These are phyloP conservation scores for Blastomyces parvus DNA, from an alignment of 2,329 filamentous ascomycete genomes.

Conservation along the genomic window DNA sequence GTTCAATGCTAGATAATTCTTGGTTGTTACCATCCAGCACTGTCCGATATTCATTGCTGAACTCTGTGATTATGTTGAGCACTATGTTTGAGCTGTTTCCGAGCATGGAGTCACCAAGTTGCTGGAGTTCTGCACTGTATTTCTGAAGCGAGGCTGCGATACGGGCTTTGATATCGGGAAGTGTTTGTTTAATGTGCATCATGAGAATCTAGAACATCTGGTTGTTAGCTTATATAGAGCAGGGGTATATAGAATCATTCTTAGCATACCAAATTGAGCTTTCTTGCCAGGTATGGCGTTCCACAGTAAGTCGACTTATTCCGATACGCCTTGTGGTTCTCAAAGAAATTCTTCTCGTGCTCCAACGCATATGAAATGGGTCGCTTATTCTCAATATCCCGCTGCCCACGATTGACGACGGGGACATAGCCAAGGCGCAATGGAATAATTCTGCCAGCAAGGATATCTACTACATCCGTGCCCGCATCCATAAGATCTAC, in stretches of 20 bases:
- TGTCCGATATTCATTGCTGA: slow-evolving; percentile 93
- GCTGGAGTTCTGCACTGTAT: slow-evolving; percentile 70
- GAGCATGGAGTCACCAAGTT: slow-evolving; percentile 85
- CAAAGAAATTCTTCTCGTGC: slow-evolving; percentile 93
- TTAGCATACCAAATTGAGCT: slow-evolving; percentile 66
- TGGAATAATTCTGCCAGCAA: slow-evolving; percentile 94
- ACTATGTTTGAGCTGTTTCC: slow-evolving; percentile 95
- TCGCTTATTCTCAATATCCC: slow-evolving; percentile 98
- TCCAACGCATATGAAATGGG: slow-evolving; percentile 83
- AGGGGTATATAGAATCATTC: neutral
- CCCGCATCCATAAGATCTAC: slow-evolving; percentile 98
- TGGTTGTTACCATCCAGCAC: slow-evolving; percentile 95
- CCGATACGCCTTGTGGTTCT: slow-evolving; percentile 95
- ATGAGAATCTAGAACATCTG: slow-evolving; percentile 62
- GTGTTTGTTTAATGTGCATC: slow-evolving; percentile 99
- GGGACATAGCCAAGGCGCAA: slow-evolving; percentile 90
- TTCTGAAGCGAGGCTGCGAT: slow-evolving; percentile 92
- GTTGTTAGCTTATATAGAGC: slow-evolving; percentile 8
- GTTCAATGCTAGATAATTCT: slow-evolving; percentile 84
- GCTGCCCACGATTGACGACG: slow-evolving; percentile 93
- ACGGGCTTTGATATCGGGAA: slow-evolving; percentile 95
- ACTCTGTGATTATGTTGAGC: slow-evolving; percentile 97
- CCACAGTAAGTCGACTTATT: slow-evolving; percentile 99
- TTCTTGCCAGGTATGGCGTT: slow-evolving; percentile 90
- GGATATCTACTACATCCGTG: slow-evolving; percentile 95